These are phyloP conservation scores for Trichothecium sympodiale DNA, from an alignment of 2,329 filamentous ascomycete species.

Conservation along the genomic window DNA sequence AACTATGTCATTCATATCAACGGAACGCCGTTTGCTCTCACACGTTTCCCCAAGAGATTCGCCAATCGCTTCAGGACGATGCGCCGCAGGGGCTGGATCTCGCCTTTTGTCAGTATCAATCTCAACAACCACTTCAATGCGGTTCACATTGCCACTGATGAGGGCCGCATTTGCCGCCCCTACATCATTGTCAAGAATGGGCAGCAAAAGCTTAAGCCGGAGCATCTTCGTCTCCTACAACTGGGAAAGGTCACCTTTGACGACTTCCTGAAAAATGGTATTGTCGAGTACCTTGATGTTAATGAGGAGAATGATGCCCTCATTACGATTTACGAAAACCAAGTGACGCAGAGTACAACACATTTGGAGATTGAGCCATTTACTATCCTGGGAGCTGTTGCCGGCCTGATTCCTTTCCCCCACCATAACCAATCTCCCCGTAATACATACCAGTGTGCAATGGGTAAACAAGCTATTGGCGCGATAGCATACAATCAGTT, in stretches of 20 bases:
- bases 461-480: slow-evolving; percentile 99
- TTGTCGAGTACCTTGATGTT: slow-evolving; percentile 94
- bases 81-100: slow-evolving; percentile 81
- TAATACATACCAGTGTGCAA: slow-evolving; percentile 98
- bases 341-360: slow-evolving; percentile 74
- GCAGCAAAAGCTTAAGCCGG: slow-evolving; percentile 65
- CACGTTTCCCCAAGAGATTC: slow-evolving; percentile 77
- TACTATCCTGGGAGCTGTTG: slow-evolving; percentile 89
- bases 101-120: slow-evolving; percentile 92
- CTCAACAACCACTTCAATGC: slow-evolving; percentile 88
- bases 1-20: slow-evolving; percentile 91
- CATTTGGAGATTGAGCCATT: slow-evolving; percentile 98
- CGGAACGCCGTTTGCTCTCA: slow-evolving; percentile 84
- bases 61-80: slow-evolving; percentile 75
- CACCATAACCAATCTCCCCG: slow-evolving; percentile 98
- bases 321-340: slow-evolving; percentile 78
- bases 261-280: slow-evolving; percentile 78
- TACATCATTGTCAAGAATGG: slow-evolving; percentile 91
- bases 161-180: slow-evolving; percentile 90
- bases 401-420: slow-evolving; percentile 91
- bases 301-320: slow-evolving; percentile 97
- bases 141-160: slow-evolving; percentile 92
- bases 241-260: slow-evolving; percentile 83
- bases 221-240: slow-evolving; percentile 71
- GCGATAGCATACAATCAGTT: slow-evolving; percentile 98